These are phyloP conservation scores for Annulohypoxylon maeteangense DNA, from an alignment of 495 filamentous ascomycete species.

Conservation along the genomic window DNA sequence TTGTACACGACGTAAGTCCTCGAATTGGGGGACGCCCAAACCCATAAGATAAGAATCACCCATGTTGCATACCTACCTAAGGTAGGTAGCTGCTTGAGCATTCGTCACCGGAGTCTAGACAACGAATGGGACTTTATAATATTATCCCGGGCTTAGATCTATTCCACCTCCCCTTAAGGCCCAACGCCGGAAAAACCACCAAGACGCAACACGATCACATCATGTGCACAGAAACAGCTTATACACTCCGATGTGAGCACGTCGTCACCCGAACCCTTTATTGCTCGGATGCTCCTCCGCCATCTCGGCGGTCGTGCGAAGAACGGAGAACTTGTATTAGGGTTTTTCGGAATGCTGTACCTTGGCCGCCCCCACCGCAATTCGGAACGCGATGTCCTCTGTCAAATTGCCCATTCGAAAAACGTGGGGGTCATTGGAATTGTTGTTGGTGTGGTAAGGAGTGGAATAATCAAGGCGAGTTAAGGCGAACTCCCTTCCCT, in stretches of 20 bases:
- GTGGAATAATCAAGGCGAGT: conserved; percentile 50
- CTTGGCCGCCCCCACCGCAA: conserved; percentile 51
- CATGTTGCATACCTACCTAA: too few species aligned
- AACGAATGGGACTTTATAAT: background rate
- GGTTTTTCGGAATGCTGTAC: conserved; percentile 48
- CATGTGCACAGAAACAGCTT: conserved; percentile 52
- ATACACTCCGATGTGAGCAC: conserved; percentile 53
- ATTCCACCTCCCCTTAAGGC: background rate
- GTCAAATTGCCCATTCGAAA: conserved; percentile 51
- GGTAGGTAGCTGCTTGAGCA: background rate
- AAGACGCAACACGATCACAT: conserved; percentile 1
- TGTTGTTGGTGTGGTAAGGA: conserved; percentile 57
- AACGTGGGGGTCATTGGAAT: conserved; percentile 52
- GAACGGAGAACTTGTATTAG: conserved; percentile 48
- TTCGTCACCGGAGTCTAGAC: background rate
- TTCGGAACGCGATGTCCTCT: conserved; percentile 49
- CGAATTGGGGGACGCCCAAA: background rate
- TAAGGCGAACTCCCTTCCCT: background rate
- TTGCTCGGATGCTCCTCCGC: conserved; percentile 48
- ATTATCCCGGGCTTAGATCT: conserved; percentile 1
- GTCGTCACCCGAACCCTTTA: conserved; percentile 50
- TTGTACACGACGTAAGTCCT: conserved; percentile 13
- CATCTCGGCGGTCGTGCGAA: conserved; percentile 29
- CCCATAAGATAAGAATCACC: conserved; percentile 27
- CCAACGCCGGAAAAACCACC: background rate